Evolutionary conservation across 148 eudicot genomes (phyloP), one percentile per base, ranked within the genome.

Genomic region (Silene uniflora): DNA sequence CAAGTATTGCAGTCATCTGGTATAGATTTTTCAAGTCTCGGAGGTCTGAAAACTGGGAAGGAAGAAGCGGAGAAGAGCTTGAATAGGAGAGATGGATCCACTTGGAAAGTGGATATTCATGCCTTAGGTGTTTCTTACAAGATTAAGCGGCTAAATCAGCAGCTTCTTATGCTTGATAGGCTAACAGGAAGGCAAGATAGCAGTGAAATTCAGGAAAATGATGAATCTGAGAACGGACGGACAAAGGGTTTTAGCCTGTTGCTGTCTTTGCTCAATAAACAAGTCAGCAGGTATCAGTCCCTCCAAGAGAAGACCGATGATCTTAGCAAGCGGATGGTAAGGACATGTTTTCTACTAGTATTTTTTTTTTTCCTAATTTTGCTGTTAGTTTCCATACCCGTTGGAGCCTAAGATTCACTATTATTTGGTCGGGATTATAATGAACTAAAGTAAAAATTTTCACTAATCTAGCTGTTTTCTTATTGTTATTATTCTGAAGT

Each of bases 131-230:
- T 95, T 44, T 87, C 94, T 56, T 95, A 86, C 86, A 95, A 95
- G 84, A 88, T 95, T 77, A 95, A 95, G 84, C 82, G 96, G 84
- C 88, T 95, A 12, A 92, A 89, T 71, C 99, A 95, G 63, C 97
- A 92, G 71, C 75, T 95, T 18, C 72, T 90, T 52, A 85, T 92
- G 91, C 91, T 95, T 22, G 98, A 92, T 72, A 87, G 90, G 82
- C 71, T 91, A 70, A 87, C 85, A 5, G 98, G 92, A 75, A 87
- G 87, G 73, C 84, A 78, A 76, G 90, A 91, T 81, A 85, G 56
- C 71, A 27, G 77, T 58, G 89, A 85, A 67, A 73, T 73, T n/a
- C 56, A 72, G 61, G 83, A 79, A 75, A 81, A 47, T 16, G 81
- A 80, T 56, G 87, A 84, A 67, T 66, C 58, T 22, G 70, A 47